Conservation (phyloP, 164 flowering plant species). For the Nymphaea colorata region DNA sequence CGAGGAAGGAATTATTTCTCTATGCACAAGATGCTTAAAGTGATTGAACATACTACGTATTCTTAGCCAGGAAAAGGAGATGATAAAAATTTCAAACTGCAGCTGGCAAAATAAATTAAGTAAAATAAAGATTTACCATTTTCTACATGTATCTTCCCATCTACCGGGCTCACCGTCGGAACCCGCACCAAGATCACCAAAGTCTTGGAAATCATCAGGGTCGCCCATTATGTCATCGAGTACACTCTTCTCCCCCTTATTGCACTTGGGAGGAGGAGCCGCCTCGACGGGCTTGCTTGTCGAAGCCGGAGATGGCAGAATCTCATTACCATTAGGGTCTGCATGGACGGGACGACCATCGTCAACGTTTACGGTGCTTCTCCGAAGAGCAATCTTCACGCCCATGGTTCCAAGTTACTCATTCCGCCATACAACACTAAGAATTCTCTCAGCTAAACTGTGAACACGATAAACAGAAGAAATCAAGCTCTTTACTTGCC, state of each 20-base stretch:
- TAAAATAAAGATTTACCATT: neutral
- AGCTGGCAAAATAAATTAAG: too few species aligned
- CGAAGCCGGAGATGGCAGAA: neutral
- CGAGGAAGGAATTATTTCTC: too few species aligned
- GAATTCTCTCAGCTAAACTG: neutral
- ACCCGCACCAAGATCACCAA: neutral
- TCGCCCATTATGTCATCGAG: slow-evolving; percentile 2
- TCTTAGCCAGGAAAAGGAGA: too few species aligned
- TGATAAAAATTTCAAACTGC: too few species aligned
- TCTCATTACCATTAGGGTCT: neutral
- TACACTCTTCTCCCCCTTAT: slow-evolving; percentile 1
- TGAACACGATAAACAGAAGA: neutral
- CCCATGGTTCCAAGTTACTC: neutral
- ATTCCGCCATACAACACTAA: neutral
- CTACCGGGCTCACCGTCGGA: slow-evolving; percentile 1
- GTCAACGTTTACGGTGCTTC: neutral
- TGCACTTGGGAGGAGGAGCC: neutral
- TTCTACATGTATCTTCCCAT: slow-evolving; percentile 4
- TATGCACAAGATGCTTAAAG: too few species aligned
- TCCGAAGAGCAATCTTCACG: slow-evolving; percentile 1
- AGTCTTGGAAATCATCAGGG: slow-evolving; percentile 1
- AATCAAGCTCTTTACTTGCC: too few species aligned
- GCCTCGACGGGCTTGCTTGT: neutral
- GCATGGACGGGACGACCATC: neutral
- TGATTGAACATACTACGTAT: too few species aligned